Base-by-base conservation (phyloP, 2,329 filamentous ascomycete genomes). In the Pseudogymnoascus sp. region DNA sequence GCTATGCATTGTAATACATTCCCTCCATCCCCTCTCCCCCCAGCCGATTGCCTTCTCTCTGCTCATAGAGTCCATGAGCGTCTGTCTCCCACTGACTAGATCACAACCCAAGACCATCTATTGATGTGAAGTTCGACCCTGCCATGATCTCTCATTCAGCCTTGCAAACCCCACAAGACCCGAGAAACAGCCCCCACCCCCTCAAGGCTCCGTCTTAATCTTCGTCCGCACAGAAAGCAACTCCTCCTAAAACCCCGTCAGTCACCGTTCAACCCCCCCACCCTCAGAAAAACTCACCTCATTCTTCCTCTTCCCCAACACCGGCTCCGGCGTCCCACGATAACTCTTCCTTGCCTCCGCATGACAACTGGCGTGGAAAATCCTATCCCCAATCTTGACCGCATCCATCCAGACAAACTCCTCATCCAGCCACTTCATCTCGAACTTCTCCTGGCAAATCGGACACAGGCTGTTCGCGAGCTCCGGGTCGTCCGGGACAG, bases 371-470 rank as follows among this genome's bases (percentile, higher is more conserved):
- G 88, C 91, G 75, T 99, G 95, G 71, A 91, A 97, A 14, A 95
- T 88, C 67, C 91, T 86, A 63, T 83, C 85, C 37, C 89, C 90
- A 31, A 96, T 85, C 67, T 88, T 83, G 61, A 90, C 81, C 0
- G 93, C 90, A 75, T 99, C 93, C 75, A 91, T 88, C 90, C 95
- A 97, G 42, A 99, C 93, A 83, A 93, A 97, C 72, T 99, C 93
- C 67, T 96, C 91, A 70, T 96, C 91, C 5, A 93, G 86, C 89
- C 92, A 97, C 68, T 89, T 89, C 68, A 90, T 91, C 77, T 96
- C 89, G 70, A 99, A 97, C 68, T 89, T 89, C 73, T 99, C 95
- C 74, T 96, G 93, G 74, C 95, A 97, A 69, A 99, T 96, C 1
- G 92, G 91, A 72, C 95, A 99, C 1, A 89, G 83, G 14, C 85